Evolutionary conservation across 2,329 filamentous ascomycete genomes (phyloP), one percentile per base, ranked within the genome.

Genomic region (Byssochlamys sp.): DNA sequence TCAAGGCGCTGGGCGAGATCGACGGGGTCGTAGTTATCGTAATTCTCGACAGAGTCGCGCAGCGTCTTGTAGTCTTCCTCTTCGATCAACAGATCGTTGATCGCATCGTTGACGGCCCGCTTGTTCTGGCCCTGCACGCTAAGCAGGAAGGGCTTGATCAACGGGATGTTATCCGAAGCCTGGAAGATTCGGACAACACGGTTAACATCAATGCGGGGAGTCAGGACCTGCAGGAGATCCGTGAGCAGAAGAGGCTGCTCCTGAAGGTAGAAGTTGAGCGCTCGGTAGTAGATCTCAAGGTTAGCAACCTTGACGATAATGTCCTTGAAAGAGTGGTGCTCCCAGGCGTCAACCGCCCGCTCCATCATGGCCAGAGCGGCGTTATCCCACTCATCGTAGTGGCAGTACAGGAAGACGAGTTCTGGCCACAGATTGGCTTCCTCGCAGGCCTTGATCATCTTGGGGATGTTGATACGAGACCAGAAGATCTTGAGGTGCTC

Each of bases 41-140:
- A 95, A 78, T 96, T 96, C 78, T 96, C 90, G 10, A 96, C 92
- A 1, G 94, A 99, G 75, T 99, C 94, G 55, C 91, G 89, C 28
- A 99, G 82, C 14, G 92, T 96, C 86, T 99, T 97, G 83, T 99
- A 92, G 73, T 99, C 95, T 72, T 99, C 95, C 75, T 99, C 94
- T 75, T 99, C 94, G 60, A 99, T 99, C 66, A 99, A 80, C 52
- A 99, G 78, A 71, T 99, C 94, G 71, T 99, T 96, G 77, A 99
- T 96, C 27, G 94, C 94, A 69, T 95, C 91, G 76, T 99, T 99
- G 69, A 99, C 94, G 55, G 90, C 89, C 64, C 91, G 90, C 86
- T 99, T 99, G 82, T 99, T 99, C 77, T 99, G 94, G 12, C 84
- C 77, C 77, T 99, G 94, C 27, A 99, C 95, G 66, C 91, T 96